Evolutionary conservation across 495 filamentous ascomycete genomes (phyloP).

Genomic region (Aspergillus affinis): DNA sequence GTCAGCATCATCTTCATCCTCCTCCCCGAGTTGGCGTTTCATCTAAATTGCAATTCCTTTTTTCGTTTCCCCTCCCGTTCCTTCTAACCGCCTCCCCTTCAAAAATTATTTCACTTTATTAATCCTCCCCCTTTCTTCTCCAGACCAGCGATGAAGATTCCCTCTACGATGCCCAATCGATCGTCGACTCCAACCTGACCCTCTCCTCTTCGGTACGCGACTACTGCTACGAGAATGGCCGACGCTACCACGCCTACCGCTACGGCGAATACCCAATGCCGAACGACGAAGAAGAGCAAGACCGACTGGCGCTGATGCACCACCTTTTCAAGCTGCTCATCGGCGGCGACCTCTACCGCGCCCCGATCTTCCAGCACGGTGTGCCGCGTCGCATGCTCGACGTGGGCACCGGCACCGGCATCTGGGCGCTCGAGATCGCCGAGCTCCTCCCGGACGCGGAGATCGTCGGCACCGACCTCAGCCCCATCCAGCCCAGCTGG

Average conservation of each 20-base stretch:
- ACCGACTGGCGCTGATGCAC: conserved; percentile 69
- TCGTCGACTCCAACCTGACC: conserved; percentile 42
- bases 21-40: not conserved
- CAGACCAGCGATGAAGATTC: conserved; percentile 47
- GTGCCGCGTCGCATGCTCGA: conserved; percentile 39
- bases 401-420: conserved; percentile 57
- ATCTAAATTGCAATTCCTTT: not conserved
- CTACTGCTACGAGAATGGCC: conserved; percentile 59
- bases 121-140: conserved; percentile 2
- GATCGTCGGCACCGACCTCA: conserved; percentile 65
- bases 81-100: not conserved
- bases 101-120: not conserved
- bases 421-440: conserved; percentile 63
- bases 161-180: conserved; percentile 35
- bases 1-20: not conserved
- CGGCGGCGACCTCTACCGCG: conserved; percentile 53
- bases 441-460: conserved; percentile 56
- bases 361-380: conserved; percentile 39
- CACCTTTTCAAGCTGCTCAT: conserved; percentile 52
- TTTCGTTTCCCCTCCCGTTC: not conserved
- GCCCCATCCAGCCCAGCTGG: conserved; percentile 52
- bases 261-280: conserved; percentile 57
- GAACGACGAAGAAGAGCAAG: conserved; percentile 61
- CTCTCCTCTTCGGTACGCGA: conserved; percentile 47
- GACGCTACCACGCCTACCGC: conserved; percentile 61